Conservation (phyloP, 2,329 filamentous ascomycete genomes). For the Falciphora oryzae region DNA sequence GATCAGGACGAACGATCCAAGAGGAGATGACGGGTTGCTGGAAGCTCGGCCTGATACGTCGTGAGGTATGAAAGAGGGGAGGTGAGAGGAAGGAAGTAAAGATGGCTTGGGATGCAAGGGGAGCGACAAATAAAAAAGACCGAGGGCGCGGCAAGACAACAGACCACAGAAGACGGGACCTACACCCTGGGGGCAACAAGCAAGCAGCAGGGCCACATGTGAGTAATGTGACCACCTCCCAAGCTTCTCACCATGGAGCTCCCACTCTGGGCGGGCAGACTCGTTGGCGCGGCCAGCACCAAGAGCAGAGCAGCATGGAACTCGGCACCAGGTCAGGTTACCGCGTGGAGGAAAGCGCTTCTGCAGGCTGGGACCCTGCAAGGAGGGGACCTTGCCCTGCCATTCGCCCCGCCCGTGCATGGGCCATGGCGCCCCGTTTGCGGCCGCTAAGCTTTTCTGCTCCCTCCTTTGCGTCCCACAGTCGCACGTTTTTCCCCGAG, state of each 20-base stretch:
- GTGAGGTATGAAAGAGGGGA: neutral
- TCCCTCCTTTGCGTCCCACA: too few species aligned
- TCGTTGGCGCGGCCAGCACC: neutral
- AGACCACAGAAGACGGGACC: too few species aligned
- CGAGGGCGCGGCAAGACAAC: too few species aligned
- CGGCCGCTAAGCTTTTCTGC: neutral
- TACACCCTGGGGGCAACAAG: too few species aligned
- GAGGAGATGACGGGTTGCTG: neutral
- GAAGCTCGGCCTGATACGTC: neutral
- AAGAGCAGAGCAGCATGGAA: too few species aligned
- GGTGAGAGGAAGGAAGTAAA: neutral
- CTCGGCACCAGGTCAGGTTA: neutral
- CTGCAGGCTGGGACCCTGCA: neutral
- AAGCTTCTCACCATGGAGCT: neutral
- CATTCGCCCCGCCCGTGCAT: too few species aligned
- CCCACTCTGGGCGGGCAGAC: neutral
- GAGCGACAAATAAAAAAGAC: neutral
- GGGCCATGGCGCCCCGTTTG: neutral
- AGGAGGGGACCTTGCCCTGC: neutral
- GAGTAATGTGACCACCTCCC: neutral
- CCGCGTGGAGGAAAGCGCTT: too few species aligned
- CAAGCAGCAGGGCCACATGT: neutral
- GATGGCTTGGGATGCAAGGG: too few species aligned
- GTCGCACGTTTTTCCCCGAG: neutral
- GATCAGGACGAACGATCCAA: neutral